Evolutionary conservation across 495 filamentous ascomycete species (phyloP), one percentile per base, ranked within the genome.

Genomic region (Massariosphaeria phaeospora): DNA sequence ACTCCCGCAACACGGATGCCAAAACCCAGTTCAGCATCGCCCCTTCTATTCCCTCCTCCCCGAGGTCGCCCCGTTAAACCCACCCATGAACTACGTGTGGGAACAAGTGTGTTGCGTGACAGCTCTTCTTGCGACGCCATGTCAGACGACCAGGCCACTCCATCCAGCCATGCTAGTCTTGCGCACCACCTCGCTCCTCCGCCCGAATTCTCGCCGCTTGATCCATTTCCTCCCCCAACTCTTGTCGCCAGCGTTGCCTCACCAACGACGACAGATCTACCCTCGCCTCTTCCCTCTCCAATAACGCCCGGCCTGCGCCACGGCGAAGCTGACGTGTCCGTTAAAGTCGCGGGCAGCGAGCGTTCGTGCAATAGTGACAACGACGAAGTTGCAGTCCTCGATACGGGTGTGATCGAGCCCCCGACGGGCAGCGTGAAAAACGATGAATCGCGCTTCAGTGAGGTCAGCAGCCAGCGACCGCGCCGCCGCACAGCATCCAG

Each of bases 341-440:
- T 64, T 18, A 57, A 61, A 51, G 61, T 64, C n/a, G 61, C 57
- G 8, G 31, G 57, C 23, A 64, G 61, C 31, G 61, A 64, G 48
- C 56, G 50, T 13, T 59, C 51, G n/a, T 57, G 50, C 40, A 52
- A 55, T 21, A 52, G 43, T 13, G 57, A 51, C 12, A 50, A 52
- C 34, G 57, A 59, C 18, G 58, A 61, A 11, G 26, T 58, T n/a
- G 11, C 45, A 4, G 29, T 58, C 21, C 29, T 38, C 7, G 44
- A 48, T 7, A 48, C 43, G 9, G 55, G 55, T 25, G 23, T 59
- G 20, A 54, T 59, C 21, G 55, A 45, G 2, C 38, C 46, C 6
- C 41, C 49, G 15, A 52, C 15, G 10, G 48, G 31, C 17, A 52
- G 50, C 39, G 44, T 55, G 23, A 58, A 63, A 27, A 35, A 39